phyloP scores from a whole-genome alignment of 139 green algal species.

The Pycnococcus provasolii region DNA sequence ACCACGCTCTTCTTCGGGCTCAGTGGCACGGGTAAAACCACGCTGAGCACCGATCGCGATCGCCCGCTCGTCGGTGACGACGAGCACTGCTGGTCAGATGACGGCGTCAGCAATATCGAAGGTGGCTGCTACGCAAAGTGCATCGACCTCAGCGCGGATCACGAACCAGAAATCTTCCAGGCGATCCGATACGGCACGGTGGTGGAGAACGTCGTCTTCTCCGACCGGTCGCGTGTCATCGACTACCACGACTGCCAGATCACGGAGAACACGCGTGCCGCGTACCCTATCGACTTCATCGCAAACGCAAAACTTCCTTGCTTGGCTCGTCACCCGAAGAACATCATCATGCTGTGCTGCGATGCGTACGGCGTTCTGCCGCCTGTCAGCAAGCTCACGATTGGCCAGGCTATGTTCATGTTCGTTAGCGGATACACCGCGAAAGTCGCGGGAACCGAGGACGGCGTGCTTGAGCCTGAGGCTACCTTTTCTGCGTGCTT shows the following conservation, averaged over 20 bases:
- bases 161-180: slow-evolving; percentile 81
- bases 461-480: slow-evolving; percentile 53
- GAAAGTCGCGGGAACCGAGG: slow-evolving; percentile 53
- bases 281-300: slow-evolving; percentile 93
- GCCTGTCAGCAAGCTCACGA: slow-evolving; percentile 64
- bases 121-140: slow-evolving; percentile 92
- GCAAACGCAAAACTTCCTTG: slow-evolving; percentile 82
- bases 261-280: slow-evolving; percentile 87
- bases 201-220: slow-evolving; percentile 89
- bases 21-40: slow-evolving; percentile 46
- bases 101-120: slow-evolving; percentile 89
- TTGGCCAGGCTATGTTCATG: slow-evolving; percentile 93
- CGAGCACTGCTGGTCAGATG: slow-evolving; percentile 80
- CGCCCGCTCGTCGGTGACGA: slow-evolving; percentile 83
- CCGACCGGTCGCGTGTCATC: slow-evolving; percentile 35
- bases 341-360: slow-evolving; percentile 76
- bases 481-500: slow-evolving; percentile 58
- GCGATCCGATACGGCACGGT: slow-evolving; percentile 80
- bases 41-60: slow-evolving; percentile 55
- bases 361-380: slow-evolving; percentile 92
- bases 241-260: slow-evolving; percentile 46
- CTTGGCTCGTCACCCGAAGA: slow-evolving; percentile 64
- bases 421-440: slow-evolving; percentile 94
- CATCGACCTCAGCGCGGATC: slow-evolving; percentile 61
- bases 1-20: slow-evolving; percentile 37